Evolutionary conservation across 1,139 yeast species (phyloP).

Genomic region (Zygoascus hellenicus): DNA sequence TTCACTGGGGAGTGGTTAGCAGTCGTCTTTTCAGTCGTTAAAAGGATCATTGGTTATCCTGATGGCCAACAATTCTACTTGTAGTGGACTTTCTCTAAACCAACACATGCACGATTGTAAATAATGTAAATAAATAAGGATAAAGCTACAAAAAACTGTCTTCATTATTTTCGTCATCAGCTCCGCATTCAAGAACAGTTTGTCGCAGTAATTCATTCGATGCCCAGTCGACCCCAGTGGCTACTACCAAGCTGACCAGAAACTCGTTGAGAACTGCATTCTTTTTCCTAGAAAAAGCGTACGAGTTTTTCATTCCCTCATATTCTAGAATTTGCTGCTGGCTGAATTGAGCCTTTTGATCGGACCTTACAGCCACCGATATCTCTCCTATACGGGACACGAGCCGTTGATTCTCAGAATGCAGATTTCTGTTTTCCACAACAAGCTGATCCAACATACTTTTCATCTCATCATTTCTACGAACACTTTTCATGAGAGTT

Average conservation of each 20-base stretch:
- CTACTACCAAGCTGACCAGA: constrained; percentile 20
- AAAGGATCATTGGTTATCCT: too few species aligned
- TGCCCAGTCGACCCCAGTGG: constrained; percentile 24
- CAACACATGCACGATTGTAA: too few species aligned
- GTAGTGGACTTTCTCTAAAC: too few species aligned
- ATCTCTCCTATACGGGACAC: constrained; percentile 12
- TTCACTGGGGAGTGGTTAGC: constrained; percentile 78
- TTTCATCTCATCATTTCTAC: constrained; percentile 10
- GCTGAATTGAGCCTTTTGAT: constrained; percentile 14
- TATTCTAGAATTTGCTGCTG: constrained; percentile 13
- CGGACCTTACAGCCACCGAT: constrained; percentile 3
- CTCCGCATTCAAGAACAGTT: constrained; percentile 18
- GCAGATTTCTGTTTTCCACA: constrained; percentile 11
- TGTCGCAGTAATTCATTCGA: constrained; percentile 15
- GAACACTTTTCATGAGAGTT: constrained; percentile 7
- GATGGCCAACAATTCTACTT: too few species aligned
- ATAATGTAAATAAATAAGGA: constrained; percentile 6
- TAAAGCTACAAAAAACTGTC: neutral
- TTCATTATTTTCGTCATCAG: constrained; percentile 2
- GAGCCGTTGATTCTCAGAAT: constrained; percentile 13
- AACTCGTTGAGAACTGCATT: constrained; percentile 21
- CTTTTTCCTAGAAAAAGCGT: constrained; percentile 13
- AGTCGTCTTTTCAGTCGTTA: constrained; percentile 15
- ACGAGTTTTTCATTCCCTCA: constrained; percentile 7
- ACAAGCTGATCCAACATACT: constrained; percentile 7